Base-by-base conservation (phyloP, 2,329 filamentous ascomycete genomes). In the Pezicula neosporulosa region DNA sequence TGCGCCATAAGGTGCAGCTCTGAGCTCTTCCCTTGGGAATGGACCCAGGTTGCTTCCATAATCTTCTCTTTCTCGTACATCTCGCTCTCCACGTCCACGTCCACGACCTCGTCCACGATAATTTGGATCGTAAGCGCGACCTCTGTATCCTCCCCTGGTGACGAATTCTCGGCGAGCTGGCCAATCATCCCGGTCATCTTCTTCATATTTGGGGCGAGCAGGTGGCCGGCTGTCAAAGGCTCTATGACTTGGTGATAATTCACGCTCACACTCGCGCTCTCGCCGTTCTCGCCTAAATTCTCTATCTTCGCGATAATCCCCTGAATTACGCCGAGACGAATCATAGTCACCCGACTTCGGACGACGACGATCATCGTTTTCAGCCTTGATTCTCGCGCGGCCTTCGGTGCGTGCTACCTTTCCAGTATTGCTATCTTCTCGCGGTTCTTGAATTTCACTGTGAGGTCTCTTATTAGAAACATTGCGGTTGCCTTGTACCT, bases 81-180 rank as follows among this genome's bases (percentile, higher is more conserved):
- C 59, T 18, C 45, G 44, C 37, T 59, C 57, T 38, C 60, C 60
- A 52, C 61, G 44, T 15, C 60, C 56, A 44, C 62, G 38, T 19
- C 52, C 52, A 46, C 52, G 56, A 36, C 59, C 63, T 36, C 62
- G 55, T 45, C 58, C 57, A 44, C 63, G 56, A 54, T 52, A 65
- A 46, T 61, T 62, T 24, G 65, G 60, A 59, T 67, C 63, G 49
- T 52, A 67, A 8, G 55, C 49, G 44, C 53, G 54, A 36, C 64
- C 63, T 57, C 45, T 55, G 44, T 66, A 65, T 28, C 48, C 48
- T 38, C 58, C 60, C 13, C 51, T 51, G 21, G 39, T 21, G 21
- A 60, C 55, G 53, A 52, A 60, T 15, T 44, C 42, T 44, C 42
- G 42, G 21, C 19, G 21, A 47, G 55, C 10, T 37, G 24, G 21